Percentiles rank a stretch among this genome's conserved stretches.
These are phyloP conservation scores for Pythium grandisporangium DNA, from an alignment of 352 stramenopile species.

Conservation along the genomic window DNA sequence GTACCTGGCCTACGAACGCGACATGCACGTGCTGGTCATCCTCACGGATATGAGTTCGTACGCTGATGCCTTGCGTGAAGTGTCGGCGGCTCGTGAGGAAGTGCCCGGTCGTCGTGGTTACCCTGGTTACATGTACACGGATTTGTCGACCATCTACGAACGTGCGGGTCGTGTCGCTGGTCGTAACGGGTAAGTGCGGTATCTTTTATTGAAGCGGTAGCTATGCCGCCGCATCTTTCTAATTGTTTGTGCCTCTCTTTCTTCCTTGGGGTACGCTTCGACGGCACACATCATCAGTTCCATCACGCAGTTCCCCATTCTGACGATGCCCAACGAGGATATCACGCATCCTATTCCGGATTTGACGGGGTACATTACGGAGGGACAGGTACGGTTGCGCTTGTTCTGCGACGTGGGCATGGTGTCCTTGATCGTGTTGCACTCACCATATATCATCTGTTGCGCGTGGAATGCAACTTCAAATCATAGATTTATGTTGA, in stretches of 20 bases:
- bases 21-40: slow-evolving; percentile 99
- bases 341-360: slow-evolving; percentile 99
- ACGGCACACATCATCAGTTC: too few relatives aligned
- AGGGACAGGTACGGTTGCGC: too few relatives aligned
- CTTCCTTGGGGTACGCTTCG: background rate
- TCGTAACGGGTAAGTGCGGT: slow-evolving; percentile 84
- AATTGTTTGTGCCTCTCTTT: background rate
- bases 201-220: background rate
- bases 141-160: slow-evolving; percentile 99
- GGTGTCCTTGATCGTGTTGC: too few relatives aligned
- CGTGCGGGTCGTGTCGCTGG: slow-evolving; percentile 95
- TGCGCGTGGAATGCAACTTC: too few relatives aligned
- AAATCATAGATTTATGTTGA: slow-evolving; percentile 99
- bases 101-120: slow-evolving; percentile 97
- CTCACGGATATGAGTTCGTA: slow-evolving; percentile 99
- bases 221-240: too few relatives aligned
- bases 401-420: too few relatives aligned
- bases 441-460: too few relatives aligned
- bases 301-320: slow-evolving; percentile 98
- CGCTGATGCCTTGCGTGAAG: slow-evolving; percentile 95
- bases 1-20: slow-evolving; percentile 98
- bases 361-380: slow-evolving; percentile 99
- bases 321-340: slow-evolving; percentile 99
- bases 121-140: slow-evolving; percentile 99
- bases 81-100: slow-evolving; percentile 92